Conservation (phyloP, 2,329 filamentous ascomycete genomes). For the Alternaria panax region DNA sequence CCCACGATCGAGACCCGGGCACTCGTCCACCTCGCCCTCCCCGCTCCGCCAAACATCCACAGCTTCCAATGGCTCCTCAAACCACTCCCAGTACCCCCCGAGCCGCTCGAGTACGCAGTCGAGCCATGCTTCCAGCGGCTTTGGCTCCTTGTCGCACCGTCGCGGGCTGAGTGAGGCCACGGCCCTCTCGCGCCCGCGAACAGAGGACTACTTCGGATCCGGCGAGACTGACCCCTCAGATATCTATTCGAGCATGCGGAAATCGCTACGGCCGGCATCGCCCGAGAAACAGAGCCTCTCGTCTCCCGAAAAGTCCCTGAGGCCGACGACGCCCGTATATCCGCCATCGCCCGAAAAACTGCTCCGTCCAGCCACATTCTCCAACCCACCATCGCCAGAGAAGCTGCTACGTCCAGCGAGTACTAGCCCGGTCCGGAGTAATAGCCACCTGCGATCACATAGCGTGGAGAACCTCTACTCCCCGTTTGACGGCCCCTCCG, state of each 20-base stretch:
- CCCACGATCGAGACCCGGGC: constrained; percentile 50
- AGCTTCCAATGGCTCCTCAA: constrained; percentile 74
- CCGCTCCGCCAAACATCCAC: constrained; percentile 70
- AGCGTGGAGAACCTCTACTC: constrained; percentile 52
- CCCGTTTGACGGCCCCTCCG: constrained; percentile 56
- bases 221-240: constrained; percentile 63
- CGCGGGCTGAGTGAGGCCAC: constrained; percentile 78
- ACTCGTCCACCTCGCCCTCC: constrained; percentile 53
- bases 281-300: constrained; percentile 30
- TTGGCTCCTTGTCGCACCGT: constrained; percentile 64
- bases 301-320: constrained; percentile 9
- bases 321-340: constrained; percentile 2
- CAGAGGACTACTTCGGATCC: constrained; percentile 55
- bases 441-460: constrained; percentile 43
- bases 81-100: constrained; percentile 66
- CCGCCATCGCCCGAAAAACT: constrained; percentile 33
- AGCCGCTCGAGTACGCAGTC: constrained; percentile 74
- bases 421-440: constrained; percentile 26
- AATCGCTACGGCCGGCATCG: constrained; percentile 69
- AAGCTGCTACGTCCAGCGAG: constrained; percentile 30
- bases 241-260: constrained; percentile 75
- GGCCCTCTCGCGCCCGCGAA: constrained; percentile 60
- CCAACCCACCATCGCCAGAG: constrained; percentile 25
- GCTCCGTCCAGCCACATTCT: constrained; percentile 18
- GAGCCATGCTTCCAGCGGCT: constrained; percentile 71